Conservation (phyloP, 2,329 filamentous ascomycete genomes). For the Fusarium ambrosium region DNA sequence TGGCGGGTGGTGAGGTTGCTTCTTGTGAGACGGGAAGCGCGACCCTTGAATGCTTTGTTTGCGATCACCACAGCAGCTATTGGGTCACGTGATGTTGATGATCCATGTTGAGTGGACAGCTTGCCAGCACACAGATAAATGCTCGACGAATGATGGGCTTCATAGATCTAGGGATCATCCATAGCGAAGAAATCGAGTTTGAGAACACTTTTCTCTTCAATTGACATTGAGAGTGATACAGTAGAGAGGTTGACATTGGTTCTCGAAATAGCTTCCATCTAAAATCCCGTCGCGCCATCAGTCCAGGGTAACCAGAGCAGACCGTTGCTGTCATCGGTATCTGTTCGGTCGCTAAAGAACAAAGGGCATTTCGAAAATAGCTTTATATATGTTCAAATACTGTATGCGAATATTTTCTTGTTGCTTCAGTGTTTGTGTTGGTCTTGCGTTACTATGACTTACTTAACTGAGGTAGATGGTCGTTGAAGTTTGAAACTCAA, state of each 20-base stretch:
- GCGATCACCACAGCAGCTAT: conserved; percentile 43
- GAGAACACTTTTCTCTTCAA: neutral
- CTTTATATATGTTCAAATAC: neutral
- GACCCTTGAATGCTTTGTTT: conserved; percentile 29
- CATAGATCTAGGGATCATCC: neutral
- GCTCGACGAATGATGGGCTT: neutral
- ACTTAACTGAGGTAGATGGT: too few species aligned
- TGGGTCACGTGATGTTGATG: conserved; percentile 33
- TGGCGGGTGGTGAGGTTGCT: conserved; percentile 4
- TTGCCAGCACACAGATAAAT: neutral
- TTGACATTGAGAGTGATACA: neutral
- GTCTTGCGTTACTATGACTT: neutral
- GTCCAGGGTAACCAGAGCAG: neutral
- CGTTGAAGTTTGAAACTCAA: neutral
- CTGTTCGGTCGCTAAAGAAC: too few species aligned
- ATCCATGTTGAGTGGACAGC: neutral
- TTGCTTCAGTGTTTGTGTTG: neutral
- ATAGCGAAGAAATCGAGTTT: neutral
- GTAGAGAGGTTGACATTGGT: neutral
- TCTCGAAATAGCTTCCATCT: neutral
- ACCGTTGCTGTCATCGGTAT: neutral
- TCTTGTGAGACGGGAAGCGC: conserved; percentile 20
- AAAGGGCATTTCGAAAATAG: neutral
- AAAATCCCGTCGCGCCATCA: neutral
- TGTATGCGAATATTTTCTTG: neutral